These are phyloP conservation scores for Leishmania amazonensis DNA, from an alignment of 208 protist genomes.

Conservation along the genomic window DNA sequence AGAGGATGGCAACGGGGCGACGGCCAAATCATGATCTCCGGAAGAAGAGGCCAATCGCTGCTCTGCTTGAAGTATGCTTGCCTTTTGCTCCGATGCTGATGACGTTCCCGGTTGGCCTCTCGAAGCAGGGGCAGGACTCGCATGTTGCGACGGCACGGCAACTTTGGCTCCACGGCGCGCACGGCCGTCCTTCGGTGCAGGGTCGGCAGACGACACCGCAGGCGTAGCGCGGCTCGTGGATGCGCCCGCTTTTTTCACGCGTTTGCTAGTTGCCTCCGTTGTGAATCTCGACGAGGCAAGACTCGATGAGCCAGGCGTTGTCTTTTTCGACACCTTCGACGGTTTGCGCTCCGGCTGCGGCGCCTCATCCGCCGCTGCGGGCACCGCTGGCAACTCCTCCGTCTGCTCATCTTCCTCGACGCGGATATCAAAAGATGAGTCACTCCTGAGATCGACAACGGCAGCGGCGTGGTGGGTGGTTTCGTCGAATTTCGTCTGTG, in stretches of 20 bases:
- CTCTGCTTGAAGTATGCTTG: not conserved
- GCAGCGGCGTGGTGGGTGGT: slow-evolving; percentile 8
- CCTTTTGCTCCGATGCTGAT: not conserved
- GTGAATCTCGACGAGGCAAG: not conserved
- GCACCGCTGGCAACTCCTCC: not conserved
- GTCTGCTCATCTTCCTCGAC: slow-evolving; percentile 13
- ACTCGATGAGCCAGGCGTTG: not conserved
- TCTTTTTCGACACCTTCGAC: not conserved
- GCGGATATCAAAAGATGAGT: slow-evolving; percentile 14
- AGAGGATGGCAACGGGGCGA: not conserved
- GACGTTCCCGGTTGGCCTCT: not conserved
- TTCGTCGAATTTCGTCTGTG: not conserved
- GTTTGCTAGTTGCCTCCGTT: not conserved
- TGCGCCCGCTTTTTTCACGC: not conserved
- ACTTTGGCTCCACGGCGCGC: not conserved
- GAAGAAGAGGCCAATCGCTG: not conserved
- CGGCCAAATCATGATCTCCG: not conserved
- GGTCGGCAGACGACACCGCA: not conserved
- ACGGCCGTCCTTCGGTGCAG: no score
- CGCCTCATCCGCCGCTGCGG: not conserved
- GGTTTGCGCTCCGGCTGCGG: not conserved
- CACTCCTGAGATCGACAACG: not conserved
- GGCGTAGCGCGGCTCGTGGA: not conserved
- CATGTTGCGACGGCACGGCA: not conserved
- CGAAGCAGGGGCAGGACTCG: not conserved